These are phyloP conservation scores for Hygrophoropsis aurantiaca DNA, from an alignment of 768 basidiomycete species.

Conservation along the genomic window DNA sequence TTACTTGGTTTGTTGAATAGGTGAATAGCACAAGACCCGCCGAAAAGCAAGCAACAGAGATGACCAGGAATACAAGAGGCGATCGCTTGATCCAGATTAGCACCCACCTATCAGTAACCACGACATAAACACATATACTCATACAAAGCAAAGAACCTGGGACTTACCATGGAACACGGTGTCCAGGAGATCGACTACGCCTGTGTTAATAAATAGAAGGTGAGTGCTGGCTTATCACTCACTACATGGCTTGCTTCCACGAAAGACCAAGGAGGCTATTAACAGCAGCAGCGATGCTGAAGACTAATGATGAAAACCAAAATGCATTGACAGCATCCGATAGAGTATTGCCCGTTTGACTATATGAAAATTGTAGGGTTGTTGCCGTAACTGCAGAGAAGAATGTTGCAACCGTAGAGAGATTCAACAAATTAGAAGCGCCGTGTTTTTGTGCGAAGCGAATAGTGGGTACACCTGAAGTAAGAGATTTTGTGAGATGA, in stretches of 20 bases:
- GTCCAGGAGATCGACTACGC: slow-evolving; percentile 66
- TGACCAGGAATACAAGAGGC: slow-evolving; percentile 74
- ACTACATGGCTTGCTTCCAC: slow-evolving; percentile 86
- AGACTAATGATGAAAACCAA: slow-evolving; percentile 76
- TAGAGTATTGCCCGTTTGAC: slow-evolving; percentile 27
- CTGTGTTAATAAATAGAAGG: slow-evolving; percentile 3
- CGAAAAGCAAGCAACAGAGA: slow-evolving; percentile 75
- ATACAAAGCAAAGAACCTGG: no score
- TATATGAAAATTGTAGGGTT: slow-evolving; percentile 67
- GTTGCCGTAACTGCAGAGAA: slow-evolving; percentile 76
- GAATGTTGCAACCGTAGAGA: slow-evolving; percentile 78
- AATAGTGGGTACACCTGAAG: slow-evolving; percentile 69
- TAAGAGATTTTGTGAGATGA: neutral
- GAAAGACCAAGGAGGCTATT: slow-evolving; percentile 76
- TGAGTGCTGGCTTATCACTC: slow-evolving; percentile 26
- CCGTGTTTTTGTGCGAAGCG: slow-evolving; percentile 75
- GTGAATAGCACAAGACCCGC: slow-evolving; percentile 71
- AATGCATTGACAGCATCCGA: slow-evolving; percentile 64
- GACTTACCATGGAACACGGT: slow-evolving; percentile 64
- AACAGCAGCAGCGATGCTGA: slow-evolving; percentile 75
- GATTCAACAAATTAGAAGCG: slow-evolving; percentile 65
- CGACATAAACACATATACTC: no score
- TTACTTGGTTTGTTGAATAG: slow-evolving; percentile 63
- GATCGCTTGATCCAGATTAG: slow-evolving; percentile 80
- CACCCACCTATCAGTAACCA: slow-evolving; percentile 45